A percentile compares a stretch with the other conserved stretches of the same genome.
phyloP scores from a whole-genome alignment of 257 asterid genomes.

The Anisodus tanguticus region DNA sequence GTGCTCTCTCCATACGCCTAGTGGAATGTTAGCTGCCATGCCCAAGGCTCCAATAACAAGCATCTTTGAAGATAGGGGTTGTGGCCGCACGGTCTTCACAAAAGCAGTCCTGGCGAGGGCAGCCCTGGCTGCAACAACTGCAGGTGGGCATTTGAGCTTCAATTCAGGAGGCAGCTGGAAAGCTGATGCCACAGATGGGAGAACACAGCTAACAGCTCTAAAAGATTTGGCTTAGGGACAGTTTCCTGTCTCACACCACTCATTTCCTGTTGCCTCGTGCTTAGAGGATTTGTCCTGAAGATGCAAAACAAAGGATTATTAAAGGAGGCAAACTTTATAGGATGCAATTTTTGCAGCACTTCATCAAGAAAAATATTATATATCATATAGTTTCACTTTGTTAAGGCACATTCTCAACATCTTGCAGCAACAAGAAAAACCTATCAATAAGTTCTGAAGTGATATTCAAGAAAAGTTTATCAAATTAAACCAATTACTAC shows the following conservation, averaged over 20 bases:
- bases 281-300: slow-evolving; percentile 57
- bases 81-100: slow-evolving; percentile 70
- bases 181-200: slow-evolving; percentile 65
- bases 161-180: slow-evolving; percentile 63
- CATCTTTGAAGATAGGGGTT: slow-evolving; percentile 70
- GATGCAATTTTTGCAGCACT: background rate
- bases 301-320: background rate
- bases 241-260: slow-evolving; percentile 67
- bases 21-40: slow-evolving; percentile 70
- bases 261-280: slow-evolving; percentile 67
- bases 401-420: background rate
- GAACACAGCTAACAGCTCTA: slow-evolving; percentile 60
- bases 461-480: background rate
- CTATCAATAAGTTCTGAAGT: background rate
- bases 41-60: slow-evolving; percentile 67
- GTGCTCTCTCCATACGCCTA: slow-evolving; percentile 83
- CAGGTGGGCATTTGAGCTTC: slow-evolving; percentile 69
- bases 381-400: background rate
- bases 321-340: background rate
- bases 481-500: slow-evolving; percentile 11
- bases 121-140: slow-evolving; percentile 76
- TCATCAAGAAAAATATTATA: background rate
- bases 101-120: slow-evolving; percentile 73
- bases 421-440: background rate
- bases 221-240: slow-evolving; percentile 81